Conservation (phyloP, 176 grass and related monocot species). For the Triticum timopheevii region DNA sequence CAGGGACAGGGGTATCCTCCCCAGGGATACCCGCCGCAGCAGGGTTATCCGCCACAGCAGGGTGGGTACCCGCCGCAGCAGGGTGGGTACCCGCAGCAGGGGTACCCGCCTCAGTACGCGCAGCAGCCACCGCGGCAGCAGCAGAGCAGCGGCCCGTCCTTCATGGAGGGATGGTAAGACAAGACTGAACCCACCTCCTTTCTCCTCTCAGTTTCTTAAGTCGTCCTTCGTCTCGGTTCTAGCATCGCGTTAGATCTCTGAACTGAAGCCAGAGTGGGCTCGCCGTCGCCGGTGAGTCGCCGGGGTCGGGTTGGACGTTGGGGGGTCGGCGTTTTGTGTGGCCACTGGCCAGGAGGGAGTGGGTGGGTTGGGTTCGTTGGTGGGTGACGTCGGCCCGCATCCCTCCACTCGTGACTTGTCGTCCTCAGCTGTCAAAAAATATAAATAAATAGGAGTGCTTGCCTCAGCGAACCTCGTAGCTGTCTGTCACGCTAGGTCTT, state of each 20-base stretch:
- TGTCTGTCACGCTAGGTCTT: background rate
- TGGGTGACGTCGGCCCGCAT: background rate
- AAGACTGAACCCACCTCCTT: no score
- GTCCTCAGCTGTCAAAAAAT: no score
- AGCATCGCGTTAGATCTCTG: background rate
- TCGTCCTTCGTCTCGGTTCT: background rate
- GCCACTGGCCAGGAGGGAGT: no score
- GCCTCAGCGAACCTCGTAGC: background rate
- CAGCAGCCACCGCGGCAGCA: slow-evolving; percentile 47
- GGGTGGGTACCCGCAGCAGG: slow-evolving; percentile 17
- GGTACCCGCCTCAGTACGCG: slow-evolving; percentile 53
- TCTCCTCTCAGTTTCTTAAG: background rate
- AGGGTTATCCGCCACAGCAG: slow-evolving; percentile 5
- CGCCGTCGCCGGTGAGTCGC: background rate
- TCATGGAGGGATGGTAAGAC: slow-evolving; percentile 64
- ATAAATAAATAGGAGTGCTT: background rate
- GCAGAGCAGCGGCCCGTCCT: slow-evolving; percentile 62
- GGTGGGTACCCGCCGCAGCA: slow-evolving; percentile 5
- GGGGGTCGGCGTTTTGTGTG: background rate
- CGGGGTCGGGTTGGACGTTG: background rate
- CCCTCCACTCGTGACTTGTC: background rate
- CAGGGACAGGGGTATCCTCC: slow-evolving; percentile 32
- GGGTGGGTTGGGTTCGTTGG: background rate
- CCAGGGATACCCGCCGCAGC: slow-evolving; percentile 23
- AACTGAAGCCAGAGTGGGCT: background rate